Percentiles rank a stretch among this genome's conserved stretches.
These are phyloP conservation scores for Neurospora sp. DNA, from an alignment of 495 filamentous ascomycete species.

Conservation along the genomic window DNA sequence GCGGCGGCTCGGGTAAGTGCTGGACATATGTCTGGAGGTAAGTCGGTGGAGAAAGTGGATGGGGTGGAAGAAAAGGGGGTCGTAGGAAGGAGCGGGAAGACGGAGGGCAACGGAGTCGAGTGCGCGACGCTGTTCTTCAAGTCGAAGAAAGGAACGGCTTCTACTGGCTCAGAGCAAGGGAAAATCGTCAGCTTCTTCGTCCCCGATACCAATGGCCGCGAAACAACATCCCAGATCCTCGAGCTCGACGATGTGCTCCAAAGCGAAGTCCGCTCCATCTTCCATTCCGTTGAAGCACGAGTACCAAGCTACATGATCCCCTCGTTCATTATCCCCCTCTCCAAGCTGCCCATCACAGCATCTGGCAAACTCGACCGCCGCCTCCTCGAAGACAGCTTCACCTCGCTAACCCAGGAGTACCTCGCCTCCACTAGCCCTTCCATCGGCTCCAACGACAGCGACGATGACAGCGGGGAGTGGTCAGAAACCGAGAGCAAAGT, in stretches of 20 bases:
- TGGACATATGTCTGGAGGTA: not conserved
- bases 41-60: not conserved
- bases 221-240: slow-evolving; percentile 12
- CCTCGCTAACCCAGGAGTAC: slow-evolving; percentile 5
- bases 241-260: slow-evolving; percentile 12
- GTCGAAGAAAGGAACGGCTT: slow-evolving; percentile 1
- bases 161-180: slow-evolving; percentile 13
- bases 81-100: not conserved
- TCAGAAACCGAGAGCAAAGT: slow-evolving; percentile 40
- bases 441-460: slow-evolving; percentile 10
- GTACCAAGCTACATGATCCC: slow-evolving; percentile 64
- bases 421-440: slow-evolving; percentile 15
- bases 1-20: slow-evolving; percentile 5
- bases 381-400: slow-evolving; percentile 10
- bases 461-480: slow-evolving; percentile 36
- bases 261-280: slow-evolving; percentile 25
- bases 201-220: slow-evolving; percentile 13
- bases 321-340: slow-evolving; percentile 53
- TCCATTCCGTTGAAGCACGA: slow-evolving; percentile 25
- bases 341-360: slow-evolving; percentile 49
- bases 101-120: not conserved
- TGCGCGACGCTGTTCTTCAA: slow-evolving; percentile 43
- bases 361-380: slow-evolving; percentile 51
- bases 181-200: slow-evolving; percentile 53
- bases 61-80: slow-evolving; percentile 26